These are phyloP conservation scores for Syncephalastrum contaminatum DNA, from an alignment of 371 early-diverging fungal genomes.

Conservation along the genomic window DNA sequence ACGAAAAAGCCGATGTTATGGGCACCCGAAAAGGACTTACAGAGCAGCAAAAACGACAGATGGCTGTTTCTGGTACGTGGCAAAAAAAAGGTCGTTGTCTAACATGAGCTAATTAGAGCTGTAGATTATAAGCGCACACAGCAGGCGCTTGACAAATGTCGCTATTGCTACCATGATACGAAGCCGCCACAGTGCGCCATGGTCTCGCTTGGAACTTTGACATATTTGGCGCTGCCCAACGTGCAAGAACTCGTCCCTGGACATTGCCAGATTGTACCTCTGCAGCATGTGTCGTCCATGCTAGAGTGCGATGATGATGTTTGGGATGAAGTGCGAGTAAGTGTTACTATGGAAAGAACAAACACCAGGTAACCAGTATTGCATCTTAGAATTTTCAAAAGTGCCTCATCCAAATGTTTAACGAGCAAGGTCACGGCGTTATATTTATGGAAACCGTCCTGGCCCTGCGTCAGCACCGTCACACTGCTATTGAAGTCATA, in stretches of 20 bases:
- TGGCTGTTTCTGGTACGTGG: conserved; percentile 1
- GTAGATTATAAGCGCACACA: conserved; percentile 71
- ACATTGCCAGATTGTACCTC: conserved; percentile 89
- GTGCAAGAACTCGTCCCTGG: conserved; percentile 77
- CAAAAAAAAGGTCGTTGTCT: neutral
- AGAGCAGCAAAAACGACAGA: conserved; percentile 53
- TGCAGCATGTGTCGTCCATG: conserved; percentile 79
- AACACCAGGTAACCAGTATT: too few relatives aligned
- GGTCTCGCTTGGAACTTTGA: conserved; percentile 73
- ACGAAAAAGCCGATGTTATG: conserved; percentile 85
- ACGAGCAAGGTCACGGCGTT: conserved; percentile 63
- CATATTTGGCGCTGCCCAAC: conserved; percentile 81
- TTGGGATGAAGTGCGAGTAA: conserved; percentile 89
- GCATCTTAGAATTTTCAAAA: conserved; percentile 86
- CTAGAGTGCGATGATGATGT: conserved; percentile 88
- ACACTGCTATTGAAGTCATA: conserved; percentile 88
- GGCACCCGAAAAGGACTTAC: conserved; percentile 58
- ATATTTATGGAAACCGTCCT: conserved; percentile 90
- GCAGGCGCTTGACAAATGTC: conserved; percentile 67
- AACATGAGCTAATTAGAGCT: neutral
- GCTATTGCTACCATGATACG: conserved; percentile 71
- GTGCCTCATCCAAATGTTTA: conserved; percentile 84
- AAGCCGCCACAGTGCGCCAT: conserved; percentile 70
- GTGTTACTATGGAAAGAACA: conserved; percentile 9
- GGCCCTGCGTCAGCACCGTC: conserved; percentile 69